Conservation (phyloP, 2,329 filamentous ascomycete genomes). For the Fusarium sp. region DNA sequence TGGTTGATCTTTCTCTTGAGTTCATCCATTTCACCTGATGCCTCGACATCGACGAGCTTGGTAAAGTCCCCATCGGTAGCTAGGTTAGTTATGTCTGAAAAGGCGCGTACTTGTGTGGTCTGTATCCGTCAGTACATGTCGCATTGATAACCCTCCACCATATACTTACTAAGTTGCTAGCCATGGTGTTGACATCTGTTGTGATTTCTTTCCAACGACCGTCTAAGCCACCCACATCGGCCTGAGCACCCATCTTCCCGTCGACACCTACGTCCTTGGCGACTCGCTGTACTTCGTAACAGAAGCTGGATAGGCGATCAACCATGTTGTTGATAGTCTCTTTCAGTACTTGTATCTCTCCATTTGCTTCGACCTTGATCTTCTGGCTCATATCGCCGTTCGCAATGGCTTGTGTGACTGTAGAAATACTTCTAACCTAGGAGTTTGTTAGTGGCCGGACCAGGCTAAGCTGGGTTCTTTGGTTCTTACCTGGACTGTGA, state of each 20-base stretch:
- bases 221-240: constrained; percentile 90
- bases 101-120: constrained; percentile 96
- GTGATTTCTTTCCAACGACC: constrained; percentile 99
- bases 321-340: constrained; percentile 99
- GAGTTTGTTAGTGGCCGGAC: constrained; percentile 7
- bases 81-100: constrained; percentile 97
- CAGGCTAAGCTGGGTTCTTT: neutral
- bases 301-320: constrained; percentile 92
- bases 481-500: constrained; percentile 67
- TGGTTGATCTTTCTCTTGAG: constrained; percentile 99
- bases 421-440: constrained; percentile 87
- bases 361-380: constrained; percentile 93
- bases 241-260: constrained; percentile 98
- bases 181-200: constrained; percentile 95
- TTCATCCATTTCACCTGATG: constrained; percentile 98
- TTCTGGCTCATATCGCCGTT: constrained; percentile 96
- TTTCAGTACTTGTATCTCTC: constrained; percentile 92
- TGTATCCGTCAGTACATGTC: constrained; percentile 52
- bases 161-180: constrained; percentile 65
- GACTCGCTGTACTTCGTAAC: constrained; percentile 93
- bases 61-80: constrained; percentile 98
- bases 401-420: constrained; percentile 93
- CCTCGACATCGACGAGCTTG: constrained; percentile 95
- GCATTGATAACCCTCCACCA: neutral
- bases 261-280: constrained; percentile 97